Percentiles rank a stretch among this genome's conserved stretches.
Conservation (phyloP, 306 rosid genomes). For the Medicago ruthenica region DNA sequence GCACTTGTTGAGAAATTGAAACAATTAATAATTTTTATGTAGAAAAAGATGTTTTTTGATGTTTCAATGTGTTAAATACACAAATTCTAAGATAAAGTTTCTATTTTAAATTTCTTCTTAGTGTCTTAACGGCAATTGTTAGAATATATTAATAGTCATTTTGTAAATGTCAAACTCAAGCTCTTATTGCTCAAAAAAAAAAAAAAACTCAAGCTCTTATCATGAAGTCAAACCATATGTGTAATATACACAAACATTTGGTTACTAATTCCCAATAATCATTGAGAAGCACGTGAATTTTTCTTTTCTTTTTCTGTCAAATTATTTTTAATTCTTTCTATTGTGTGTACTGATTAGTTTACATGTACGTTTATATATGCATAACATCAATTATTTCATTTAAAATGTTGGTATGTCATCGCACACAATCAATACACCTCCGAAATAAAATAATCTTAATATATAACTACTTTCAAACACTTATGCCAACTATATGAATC, state of each 20-base stretch:
- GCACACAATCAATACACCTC: neutral
- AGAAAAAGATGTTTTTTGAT: too few species aligned
- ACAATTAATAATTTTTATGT: too few species aligned
- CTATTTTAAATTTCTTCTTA: too few species aligned
- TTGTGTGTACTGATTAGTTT: constrained; percentile 1
- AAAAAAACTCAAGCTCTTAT: too few species aligned
- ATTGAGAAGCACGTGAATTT: constrained; percentile 35
- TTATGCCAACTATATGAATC: constrained; percentile 23
- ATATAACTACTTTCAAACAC: constrained; percentile 6
- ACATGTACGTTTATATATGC: neutral
- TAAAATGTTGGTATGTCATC: neutral
- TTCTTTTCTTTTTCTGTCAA: neutral
- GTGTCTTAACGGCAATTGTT: too few species aligned
- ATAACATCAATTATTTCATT: constrained; percentile 26
- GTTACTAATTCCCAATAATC: constrained; percentile 14
- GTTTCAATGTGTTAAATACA: too few species aligned
- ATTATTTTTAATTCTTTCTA: neutral
- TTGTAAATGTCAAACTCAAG: too few species aligned
- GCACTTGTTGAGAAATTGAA: too few species aligned
- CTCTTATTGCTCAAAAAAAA: too few species aligned
- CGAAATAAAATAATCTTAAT: constrained; percentile 26
- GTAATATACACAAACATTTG: neutral
- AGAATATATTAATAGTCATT: too few species aligned
- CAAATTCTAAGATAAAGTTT: too few species aligned
- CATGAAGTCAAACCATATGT: too few species aligned